Conservation (phyloP, 2,329 filamentous ascomycete genomes). For the Davidsoniella australis region DNA sequence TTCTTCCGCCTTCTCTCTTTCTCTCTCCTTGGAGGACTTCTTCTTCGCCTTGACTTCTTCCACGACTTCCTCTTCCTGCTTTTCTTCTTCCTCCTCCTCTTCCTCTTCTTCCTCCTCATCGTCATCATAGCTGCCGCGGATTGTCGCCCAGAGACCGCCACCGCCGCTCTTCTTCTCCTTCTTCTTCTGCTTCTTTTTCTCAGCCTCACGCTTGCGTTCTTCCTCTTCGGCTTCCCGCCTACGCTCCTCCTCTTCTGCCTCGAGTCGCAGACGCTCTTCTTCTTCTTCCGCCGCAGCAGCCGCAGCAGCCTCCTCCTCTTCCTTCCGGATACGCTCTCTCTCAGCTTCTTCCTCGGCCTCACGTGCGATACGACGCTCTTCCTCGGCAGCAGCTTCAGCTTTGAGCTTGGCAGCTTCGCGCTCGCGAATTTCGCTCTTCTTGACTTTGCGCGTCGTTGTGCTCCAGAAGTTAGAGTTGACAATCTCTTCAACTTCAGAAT, state of each 20-base stretch:
- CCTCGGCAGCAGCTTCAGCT: conserved; percentile 7
- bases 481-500: conserved; percentile 19
- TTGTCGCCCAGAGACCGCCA: background rate
- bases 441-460: conserved; percentile 19
- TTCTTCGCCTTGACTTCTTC: conserved; percentile 19
- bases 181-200: conserved; percentile 12
- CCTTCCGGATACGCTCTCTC: background rate
- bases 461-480: conserved; percentile 19
- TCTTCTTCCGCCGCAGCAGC: background rate
- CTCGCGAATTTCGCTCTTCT: conserved; percentile 16
- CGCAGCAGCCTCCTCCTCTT: conserved; percentile 1
- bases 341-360: conserved; percentile 11
- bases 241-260: conserved; percentile 1
- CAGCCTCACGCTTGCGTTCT: background rate
- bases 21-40: conserved; percentile 18
- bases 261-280: conserved; percentile 3
- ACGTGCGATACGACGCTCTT: conserved; percentile 2
- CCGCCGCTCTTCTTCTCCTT: conserved; percentile 1
- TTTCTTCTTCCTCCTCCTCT: conserved; percentile 17
- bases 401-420: conserved; percentile 7
- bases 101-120: conserved; percentile 14
- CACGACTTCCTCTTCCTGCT: conserved; percentile 13
- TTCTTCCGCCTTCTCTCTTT: conserved; percentile 15
- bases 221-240: background rate
- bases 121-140: background rate